Percentiles rank a stretch among this genome's conserved stretches.
Conservation (phyloP, 176 grass and related monocot species). For the Carex parvula region DNA sequence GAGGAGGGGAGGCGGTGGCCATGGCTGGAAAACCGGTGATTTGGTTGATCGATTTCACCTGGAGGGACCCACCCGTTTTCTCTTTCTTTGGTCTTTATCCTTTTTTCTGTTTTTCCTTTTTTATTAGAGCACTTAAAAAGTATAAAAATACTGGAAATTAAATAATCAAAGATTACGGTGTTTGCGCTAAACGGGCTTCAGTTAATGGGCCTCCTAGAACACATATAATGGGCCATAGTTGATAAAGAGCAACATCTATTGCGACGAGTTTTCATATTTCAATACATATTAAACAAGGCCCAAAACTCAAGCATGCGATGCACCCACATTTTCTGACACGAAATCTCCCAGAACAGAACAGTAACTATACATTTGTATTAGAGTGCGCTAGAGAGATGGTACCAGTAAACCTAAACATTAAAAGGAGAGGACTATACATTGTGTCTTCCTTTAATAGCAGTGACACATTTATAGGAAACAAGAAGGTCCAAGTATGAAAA, state of each 20-base stretch:
- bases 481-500: background rate
- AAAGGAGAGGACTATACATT: background rate
- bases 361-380: too few relatives aligned
- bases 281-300: background rate
- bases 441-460: too few relatives aligned
- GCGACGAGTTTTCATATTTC: background rate
- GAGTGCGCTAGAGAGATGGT: too few relatives aligned
- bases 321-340: too few relatives aligned
- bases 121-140: background rate
- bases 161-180: too few relatives aligned
- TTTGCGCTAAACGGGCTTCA: background rate
- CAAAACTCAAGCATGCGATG: too few relatives aligned
- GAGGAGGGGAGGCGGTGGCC: slow-evolving; percentile 44
- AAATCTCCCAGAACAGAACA: too few relatives aligned
- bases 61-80: background rate
- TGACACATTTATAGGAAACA: background rate
- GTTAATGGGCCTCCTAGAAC: background rate
- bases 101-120: background rate
- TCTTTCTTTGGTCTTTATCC: background rate
- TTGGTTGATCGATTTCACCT: background rate
- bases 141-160: too few relatives aligned
- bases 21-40: background rate
- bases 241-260: background rate
- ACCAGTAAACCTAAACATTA: background rate
- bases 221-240: background rate